A percentile compares a stretch with the other conserved stretches of the same genome.
Evolutionary conservation across 768 basidiomycete species (phyloP).

Genomic region (Mycena galopus): DNA sequence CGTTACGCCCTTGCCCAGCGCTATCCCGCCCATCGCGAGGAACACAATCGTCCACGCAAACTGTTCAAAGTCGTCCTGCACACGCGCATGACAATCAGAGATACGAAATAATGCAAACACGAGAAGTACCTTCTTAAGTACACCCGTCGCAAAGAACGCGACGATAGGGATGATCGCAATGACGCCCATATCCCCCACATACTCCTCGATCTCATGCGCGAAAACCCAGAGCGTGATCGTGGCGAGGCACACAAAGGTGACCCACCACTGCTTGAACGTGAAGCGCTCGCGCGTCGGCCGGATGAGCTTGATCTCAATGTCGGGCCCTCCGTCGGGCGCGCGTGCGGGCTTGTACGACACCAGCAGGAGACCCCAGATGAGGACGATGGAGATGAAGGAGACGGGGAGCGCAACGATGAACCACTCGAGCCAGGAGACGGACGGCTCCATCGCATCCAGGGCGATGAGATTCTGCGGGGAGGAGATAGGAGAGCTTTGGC

Average conservation of each 20-base stretch:
- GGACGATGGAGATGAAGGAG: conserved; percentile 83
- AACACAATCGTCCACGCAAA: conserved; percentile 96
- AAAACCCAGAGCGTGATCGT: conserved; percentile 95
- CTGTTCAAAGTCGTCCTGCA: conserved; percentile 93
- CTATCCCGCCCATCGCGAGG: conserved; percentile 98
- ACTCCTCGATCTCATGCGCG: conserved; percentile 79
- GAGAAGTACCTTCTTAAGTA: conserved; percentile 87
- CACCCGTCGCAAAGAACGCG: conserved; percentile 93
- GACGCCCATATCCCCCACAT: conserved; percentile 96
- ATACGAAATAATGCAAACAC: background rate
- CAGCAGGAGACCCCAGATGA: conserved; percentile 93
- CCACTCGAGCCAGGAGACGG: conserved; percentile 92
- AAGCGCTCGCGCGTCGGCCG: conserved; percentile 87
- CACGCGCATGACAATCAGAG: conserved; percentile 15
- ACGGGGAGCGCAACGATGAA: conserved; percentile 95
- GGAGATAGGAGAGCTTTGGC: conserved; percentile 96
- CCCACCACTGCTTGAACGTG: conserved; percentile 90
- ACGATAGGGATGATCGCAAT: conserved; percentile 95
- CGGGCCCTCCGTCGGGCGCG: conserved; percentile 79
- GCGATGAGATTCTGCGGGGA: conserved; percentile 99
- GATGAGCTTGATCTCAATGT: conserved; percentile 88
- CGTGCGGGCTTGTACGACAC: conserved; percentile 83
- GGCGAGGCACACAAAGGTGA: conserved; percentile 81
- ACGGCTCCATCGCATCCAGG: conserved; percentile 85
- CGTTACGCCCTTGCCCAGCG: conserved; percentile 92